A percentile compares a stretch with the other conserved stretches of the same genome.
Evolutionary conservation across 306 rosid species (phyloP).

Genomic region (apple (Malus domestica)): DNA sequence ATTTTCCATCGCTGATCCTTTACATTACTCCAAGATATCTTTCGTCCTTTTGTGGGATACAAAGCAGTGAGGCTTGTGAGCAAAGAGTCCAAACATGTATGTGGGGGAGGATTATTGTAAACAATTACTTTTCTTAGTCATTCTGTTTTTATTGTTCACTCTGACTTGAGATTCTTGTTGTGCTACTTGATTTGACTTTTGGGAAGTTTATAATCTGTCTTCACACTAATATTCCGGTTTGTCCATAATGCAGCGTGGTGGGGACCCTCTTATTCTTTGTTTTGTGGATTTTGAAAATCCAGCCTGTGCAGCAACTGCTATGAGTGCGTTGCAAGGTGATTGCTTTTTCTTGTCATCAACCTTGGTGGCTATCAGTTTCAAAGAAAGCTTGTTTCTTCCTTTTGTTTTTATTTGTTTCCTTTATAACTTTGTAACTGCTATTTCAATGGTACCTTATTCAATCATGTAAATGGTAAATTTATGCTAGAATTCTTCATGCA

Average conservation of each 20-base stretch:
- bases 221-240: conserved; percentile 16
- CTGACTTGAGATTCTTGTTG: conserved; percentile 1
- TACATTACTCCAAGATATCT: conserved; percentile 47
- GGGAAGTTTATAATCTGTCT: neutral
- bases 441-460: neutral
- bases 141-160: neutral
- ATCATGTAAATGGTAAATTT: neutral
- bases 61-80: conserved; percentile 85
- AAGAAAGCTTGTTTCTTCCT: neutral
- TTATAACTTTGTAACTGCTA: neutral
- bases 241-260: conserved; percentile 63
- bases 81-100: conserved; percentile 82
- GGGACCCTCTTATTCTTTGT: conserved; percentile 85
- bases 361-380: conserved; percentile 4
- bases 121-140: neutral
- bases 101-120: conserved; percentile 15
- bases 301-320: conserved; percentile 85
- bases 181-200: neutral
- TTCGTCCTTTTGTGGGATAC: conserved; percentile 94
- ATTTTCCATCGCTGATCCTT: conserved; percentile 29
- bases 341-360: conserved; percentile 2
- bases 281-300: conserved; percentile 83
- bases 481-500: neutral
- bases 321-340: conserved; percentile 91
- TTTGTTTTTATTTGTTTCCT: neutral